Conservation (phyloP, 2,329 filamentous ascomycete genomes). For the Diaporthe citri region DNA sequence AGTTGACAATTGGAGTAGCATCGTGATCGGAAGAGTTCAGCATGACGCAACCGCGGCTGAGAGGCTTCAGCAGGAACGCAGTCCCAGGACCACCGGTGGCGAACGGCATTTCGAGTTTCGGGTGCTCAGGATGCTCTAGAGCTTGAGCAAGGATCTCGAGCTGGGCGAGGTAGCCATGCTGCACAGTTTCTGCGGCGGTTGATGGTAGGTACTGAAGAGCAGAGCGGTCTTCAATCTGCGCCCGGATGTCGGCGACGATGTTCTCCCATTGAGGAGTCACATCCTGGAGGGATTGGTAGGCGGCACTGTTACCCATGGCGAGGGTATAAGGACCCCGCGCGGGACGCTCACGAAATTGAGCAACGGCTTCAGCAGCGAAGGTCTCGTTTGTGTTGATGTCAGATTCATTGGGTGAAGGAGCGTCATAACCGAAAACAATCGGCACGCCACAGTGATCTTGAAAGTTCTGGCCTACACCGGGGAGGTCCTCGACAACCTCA, state of each 20-base stretch:
- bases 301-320: not conserved
- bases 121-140: slow-evolving; percentile 3
- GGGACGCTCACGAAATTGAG: slow-evolving; percentile 15
- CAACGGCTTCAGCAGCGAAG: slow-evolving; percentile 9
- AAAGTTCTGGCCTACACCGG: slow-evolving; percentile 51
- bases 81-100: not conserved
- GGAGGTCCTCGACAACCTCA: slow-evolving; percentile 47
- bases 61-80: slow-evolving; percentile 5
- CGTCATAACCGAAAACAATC: not conserved
- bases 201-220: slow-evolving; percentile 3
- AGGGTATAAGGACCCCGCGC: slow-evolving; percentile 17
- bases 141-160: slow-evolving; percentile 1
- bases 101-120: not conserved
- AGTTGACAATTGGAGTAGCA: slow-evolving; percentile 6
- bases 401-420: not conserved
- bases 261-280: slow-evolving; percentile 3
- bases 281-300: slow-evolving; percentile 7
- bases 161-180: slow-evolving; percentile 4
- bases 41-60: slow-evolving; percentile 4
- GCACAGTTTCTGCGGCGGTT: not conserved
- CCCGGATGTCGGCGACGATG: slow-evolving; percentile 9
- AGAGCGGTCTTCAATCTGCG: slow-evolving; percentile 8
- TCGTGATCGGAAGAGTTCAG: slow-evolving; percentile 14
- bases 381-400: not conserved
- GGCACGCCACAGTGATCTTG: slow-evolving; percentile 42